phyloP scores from a whole-genome alignment of 23 red algal genomes.

The Pyropia haitanensis region DNA sequence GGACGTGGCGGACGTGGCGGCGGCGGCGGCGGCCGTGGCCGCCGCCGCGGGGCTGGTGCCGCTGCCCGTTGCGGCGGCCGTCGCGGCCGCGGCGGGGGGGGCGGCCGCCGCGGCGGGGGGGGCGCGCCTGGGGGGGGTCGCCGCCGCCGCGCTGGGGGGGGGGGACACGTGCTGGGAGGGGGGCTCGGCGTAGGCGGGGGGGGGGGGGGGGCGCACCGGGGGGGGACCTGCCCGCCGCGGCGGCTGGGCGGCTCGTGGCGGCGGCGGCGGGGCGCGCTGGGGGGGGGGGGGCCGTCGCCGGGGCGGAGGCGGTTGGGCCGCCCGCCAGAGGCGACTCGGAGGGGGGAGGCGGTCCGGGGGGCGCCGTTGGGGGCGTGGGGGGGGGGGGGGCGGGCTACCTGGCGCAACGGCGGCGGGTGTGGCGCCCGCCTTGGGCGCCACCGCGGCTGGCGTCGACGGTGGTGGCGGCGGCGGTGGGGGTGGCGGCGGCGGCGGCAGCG shows the following conservation, averaged over 20 bases:
- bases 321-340: too few species aligned
- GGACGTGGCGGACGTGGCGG: neutral
- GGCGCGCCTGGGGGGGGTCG: neutral
- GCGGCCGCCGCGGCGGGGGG: neutral
- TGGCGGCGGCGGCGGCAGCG: neutral
- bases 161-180: neutral
- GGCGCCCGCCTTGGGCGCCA: too few species aligned
- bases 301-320: too few species aligned
- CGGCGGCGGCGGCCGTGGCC: neutral
- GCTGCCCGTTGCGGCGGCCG: neutral
- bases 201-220: neutral
- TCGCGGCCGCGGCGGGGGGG: neutral
- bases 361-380: too few species aligned
- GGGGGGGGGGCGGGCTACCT: too few species aligned
- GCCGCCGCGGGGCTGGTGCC: neutral
- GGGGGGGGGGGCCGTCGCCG: too few species aligned
- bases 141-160: neutral
- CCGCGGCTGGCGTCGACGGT: neutral
- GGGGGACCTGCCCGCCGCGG: too few species aligned
- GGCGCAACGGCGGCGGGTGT: too few species aligned
- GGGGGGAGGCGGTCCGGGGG: too few species aligned
- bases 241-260: too few species aligned
- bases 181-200: neutral
- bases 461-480: neutral
- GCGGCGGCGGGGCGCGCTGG: too few species aligned